Conservation (phyloP, 108 stramenopile species). For the Stephanodiscus minutulus region DNA sequence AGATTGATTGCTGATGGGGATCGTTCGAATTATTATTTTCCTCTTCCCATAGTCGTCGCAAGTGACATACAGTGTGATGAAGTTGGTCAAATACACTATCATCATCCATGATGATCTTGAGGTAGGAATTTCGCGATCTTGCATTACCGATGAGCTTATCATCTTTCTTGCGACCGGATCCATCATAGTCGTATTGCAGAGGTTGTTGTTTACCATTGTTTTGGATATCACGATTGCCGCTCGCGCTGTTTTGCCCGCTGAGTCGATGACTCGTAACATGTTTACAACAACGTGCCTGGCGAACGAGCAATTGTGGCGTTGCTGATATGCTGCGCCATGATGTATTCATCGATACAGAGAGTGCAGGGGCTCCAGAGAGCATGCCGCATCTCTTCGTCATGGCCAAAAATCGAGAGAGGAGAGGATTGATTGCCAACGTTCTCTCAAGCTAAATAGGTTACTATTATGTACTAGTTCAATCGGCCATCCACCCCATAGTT, state of each 20-base stretch:
- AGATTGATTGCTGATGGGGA: slow-evolving; percentile 1
- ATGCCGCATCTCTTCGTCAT: background rate
- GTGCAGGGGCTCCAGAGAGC: background rate
- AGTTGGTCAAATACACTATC: slow-evolving; percentile 35
- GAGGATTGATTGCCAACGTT: no score
- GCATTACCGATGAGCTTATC: slow-evolving; percentile 17
- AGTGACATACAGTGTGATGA: slow-evolving; percentile 17
- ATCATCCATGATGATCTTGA: slow-evolving; percentile 59
- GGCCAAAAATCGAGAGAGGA: no score
- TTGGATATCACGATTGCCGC: background rate
- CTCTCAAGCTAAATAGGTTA: no score
- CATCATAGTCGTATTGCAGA: slow-evolving; percentile 1
- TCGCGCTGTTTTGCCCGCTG: background rate
- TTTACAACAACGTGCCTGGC: background rate
- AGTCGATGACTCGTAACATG: no score
- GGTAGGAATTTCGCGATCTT: slow-evolving; percentile 50
- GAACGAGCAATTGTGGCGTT: background rate
- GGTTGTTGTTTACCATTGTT: background rate
- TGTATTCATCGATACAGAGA: background rate
- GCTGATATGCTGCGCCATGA: background rate
- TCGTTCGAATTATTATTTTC: background rate
- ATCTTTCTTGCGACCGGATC: slow-evolving; percentile 3
- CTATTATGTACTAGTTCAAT: no score
- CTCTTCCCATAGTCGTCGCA: slow-evolving; percentile 19
- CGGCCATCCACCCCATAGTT: background rate